phyloP scores from a whole-genome alignment of 345 rosid genomes.

The Salix exigua region DNA sequence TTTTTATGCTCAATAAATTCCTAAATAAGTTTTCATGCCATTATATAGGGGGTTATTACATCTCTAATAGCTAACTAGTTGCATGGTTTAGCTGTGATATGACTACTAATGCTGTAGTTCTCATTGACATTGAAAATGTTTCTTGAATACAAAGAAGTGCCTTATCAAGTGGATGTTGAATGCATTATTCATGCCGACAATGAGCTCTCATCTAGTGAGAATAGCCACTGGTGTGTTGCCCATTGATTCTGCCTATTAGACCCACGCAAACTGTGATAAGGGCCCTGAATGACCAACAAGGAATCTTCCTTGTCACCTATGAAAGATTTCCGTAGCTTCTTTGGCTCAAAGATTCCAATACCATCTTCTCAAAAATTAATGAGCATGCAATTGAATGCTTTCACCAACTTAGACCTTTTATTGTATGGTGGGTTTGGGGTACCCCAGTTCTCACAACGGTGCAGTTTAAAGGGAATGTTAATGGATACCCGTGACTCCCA shows the following conservation, averaged over 20 bases:
- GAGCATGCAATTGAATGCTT: neutral
- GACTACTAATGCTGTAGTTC: constrained; percentile 10
- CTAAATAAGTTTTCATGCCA: neutral
- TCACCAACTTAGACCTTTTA: constrained; percentile 4
- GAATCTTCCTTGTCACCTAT: constrained; percentile 36
- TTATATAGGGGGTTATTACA: neutral
- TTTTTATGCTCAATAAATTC: neutral
- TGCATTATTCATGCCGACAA: too few relatives aligned
- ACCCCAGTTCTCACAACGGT: constrained; percentile 10
- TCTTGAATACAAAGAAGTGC: neutral
- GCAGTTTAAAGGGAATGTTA: neutral
- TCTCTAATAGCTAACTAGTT: neutral
- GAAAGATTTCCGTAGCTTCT: neutral
- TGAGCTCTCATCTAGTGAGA: constrained; percentile 15
- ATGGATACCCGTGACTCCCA: constrained; percentile 29
- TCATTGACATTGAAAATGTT: neutral
- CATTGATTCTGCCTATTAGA: constrained; percentile 25
- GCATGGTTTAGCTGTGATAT: constrained; percentile 11
- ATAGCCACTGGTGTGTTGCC: constrained; percentile 35
- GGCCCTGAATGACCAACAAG: constrained; percentile 40
- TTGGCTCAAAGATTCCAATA: constrained; percentile 18
- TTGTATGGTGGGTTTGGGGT: constrained; percentile 2
- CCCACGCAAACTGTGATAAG: constrained; percentile 25
- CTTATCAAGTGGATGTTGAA: constrained; percentile 24
- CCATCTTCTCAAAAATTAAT: constrained; percentile 14